Conservation (phyloP, 306 rosid genomes). For the Quercus suber region DNA sequence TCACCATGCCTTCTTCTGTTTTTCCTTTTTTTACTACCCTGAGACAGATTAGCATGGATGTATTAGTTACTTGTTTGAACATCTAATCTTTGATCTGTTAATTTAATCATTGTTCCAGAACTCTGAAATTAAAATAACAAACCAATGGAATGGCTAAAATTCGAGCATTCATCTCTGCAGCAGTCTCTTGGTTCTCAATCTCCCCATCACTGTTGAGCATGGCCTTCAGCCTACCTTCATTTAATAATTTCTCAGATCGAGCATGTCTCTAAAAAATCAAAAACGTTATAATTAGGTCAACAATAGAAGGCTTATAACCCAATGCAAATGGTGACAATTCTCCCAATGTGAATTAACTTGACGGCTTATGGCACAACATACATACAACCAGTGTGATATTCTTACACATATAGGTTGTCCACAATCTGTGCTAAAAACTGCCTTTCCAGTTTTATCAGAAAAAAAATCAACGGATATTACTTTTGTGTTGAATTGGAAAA, state of each 20-base stretch:
- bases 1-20: slow-evolving; percentile 28
- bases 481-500: neutral
- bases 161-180: slow-evolving; percentile 38
- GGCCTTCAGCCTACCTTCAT: slow-evolving; percentile 72
- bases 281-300: slow-evolving; percentile 12
- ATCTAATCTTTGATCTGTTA: slow-evolving; percentile 1
- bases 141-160: slow-evolving; percentile 47
- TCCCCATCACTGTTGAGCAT: slow-evolving; percentile 79
- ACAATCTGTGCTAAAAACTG: too few relatives aligned
- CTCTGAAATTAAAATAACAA: slow-evolving; percentile 18
- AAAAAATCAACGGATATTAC: too few relatives aligned
- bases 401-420: too few relatives aligned
- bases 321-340: slow-evolving; percentile 2
- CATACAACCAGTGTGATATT: neutral
- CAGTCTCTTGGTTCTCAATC: slow-evolving; percentile 54
- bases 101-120: neutral
- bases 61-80: slow-evolving; percentile 3
- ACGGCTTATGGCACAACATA: neutral
- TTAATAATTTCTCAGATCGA: slow-evolving; percentile 70
- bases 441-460: too few relatives aligned
- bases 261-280: slow-evolving; percentile 64
- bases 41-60: neutral
- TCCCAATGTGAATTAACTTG: neutral
- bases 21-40: slow-evolving; percentile 44
- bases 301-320: neutral